These are phyloP conservation scores for Phellopilus nigrolimitatus DNA, from an alignment of 1,284 basidiomycete genomes.

Conservation along the genomic window DNA sequence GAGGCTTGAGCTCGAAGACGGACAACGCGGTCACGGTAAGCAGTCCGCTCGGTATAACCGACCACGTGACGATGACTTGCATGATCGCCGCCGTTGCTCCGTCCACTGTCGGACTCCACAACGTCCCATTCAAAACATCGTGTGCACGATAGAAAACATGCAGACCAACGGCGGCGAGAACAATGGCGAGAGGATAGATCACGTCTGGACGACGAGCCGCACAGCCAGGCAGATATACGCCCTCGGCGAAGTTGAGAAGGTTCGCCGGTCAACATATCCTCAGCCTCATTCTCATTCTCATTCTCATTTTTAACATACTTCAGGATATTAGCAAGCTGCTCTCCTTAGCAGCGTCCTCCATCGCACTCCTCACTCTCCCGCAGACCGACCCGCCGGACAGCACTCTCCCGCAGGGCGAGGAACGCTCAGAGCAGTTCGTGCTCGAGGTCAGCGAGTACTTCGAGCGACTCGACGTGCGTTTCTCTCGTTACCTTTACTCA, in stretches of 20 bases:
- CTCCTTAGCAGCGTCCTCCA: constrained; percentile 67
- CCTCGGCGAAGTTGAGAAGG: constrained; percentile 78
- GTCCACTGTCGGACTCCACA: too few relatives aligned
- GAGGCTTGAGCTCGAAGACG: too few relatives aligned
- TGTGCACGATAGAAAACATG: not conserved
- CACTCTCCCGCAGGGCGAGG: constrained; percentile 68
- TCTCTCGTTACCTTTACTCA: constrained; percentile 5
- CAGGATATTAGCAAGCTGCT: constrained; percentile 74
- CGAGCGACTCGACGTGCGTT: constrained; percentile 63
- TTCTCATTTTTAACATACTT: not conserved
- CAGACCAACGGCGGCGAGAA: not conserved
- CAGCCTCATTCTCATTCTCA: constrained; percentile 7
- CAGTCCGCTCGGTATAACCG: not conserved
- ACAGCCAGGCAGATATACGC: constrained; percentile 78
- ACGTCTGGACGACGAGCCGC: constrained; percentile 74
- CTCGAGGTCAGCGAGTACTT: constrained; percentile 80
- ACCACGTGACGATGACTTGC: not conserved
- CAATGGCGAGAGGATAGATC: constrained; percentile 37
- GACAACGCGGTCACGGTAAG: too few relatives aligned
- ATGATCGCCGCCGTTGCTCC: too few relatives aligned
- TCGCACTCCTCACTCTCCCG: constrained; percentile 70
- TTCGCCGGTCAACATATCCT: constrained; percentile 27
- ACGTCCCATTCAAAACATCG: too few relatives aligned
- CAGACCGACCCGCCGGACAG: constrained; percentile 67
- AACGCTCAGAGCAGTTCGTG: constrained; percentile 78